Conservation (phyloP, 1,284 basidiomycete species). For the Waitea zeae region DNA sequence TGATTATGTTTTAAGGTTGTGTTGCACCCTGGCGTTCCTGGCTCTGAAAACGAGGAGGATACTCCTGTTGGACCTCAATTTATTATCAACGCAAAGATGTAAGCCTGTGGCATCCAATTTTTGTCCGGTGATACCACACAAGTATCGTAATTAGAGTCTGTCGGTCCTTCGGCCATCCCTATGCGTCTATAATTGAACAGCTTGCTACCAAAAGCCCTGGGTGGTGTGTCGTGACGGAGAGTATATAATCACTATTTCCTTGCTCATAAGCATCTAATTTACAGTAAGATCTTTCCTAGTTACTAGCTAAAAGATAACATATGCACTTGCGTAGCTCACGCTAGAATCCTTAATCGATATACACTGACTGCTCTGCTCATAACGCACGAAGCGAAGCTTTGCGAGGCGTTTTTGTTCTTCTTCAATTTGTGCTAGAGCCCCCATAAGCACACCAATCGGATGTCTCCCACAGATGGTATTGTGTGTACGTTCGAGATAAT, state of each 20-base stretch:
- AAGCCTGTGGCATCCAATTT: too few species aligned
- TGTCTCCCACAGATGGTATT: slow-evolving; percentile 98
- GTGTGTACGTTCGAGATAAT: slow-evolving; percentile 68
- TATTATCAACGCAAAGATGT: slow-evolving; percentile 21
- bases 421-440: slow-evolving; percentile 52
- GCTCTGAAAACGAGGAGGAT: slow-evolving; percentile 39
- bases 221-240: too few species aligned
- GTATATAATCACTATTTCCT: too few species aligned
- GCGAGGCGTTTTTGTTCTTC: slow-evolving; percentile 20
- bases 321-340: slow-evolving; percentile 92
- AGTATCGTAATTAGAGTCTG: too few species aligned
- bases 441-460: slow-evolving; percentile 85
- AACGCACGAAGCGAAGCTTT: slow-evolving; percentile 64
- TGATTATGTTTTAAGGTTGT: slow-evolving; percentile 26
- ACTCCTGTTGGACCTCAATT: slow-evolving; percentile 36
- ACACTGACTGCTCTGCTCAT: slow-evolving; percentile 84
- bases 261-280: too few species aligned
- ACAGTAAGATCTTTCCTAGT: too few species aligned
- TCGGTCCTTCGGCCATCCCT: too few species aligned
- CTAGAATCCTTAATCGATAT: slow-evolving; percentile 59
- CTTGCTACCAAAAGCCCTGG: too few species aligned
- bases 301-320: slow-evolving; percentile 29
- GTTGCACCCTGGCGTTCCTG: slow-evolving; percentile 40
- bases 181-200: too few species aligned
- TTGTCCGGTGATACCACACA: too few species aligned